Evolutionary conservation across 371 early-diverging fungal genomes (phyloP), one percentile per base, ranked within the genome.

Genomic region (Saksenaea oblongispora): DNA sequence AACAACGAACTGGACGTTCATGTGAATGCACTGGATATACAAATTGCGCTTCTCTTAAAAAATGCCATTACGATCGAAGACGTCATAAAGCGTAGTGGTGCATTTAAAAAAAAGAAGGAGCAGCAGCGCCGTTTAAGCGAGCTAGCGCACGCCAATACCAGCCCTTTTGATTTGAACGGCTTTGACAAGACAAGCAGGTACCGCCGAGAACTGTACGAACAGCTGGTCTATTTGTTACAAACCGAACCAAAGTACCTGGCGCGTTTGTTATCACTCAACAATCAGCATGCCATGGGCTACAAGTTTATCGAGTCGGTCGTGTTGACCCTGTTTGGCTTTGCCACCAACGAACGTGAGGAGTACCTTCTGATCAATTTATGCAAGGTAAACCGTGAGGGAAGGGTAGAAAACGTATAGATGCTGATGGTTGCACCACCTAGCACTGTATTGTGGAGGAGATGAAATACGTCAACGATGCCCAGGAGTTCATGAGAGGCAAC

Each of bases 51-150:
- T n/a, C 88, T 99, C 27, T 90, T 99, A 35, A 91, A 95, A 67
- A 99, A 99, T 76, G 93, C 94, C 54, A 94, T 98, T 59, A 88
- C 95, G 10, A 79, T 99, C 44, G 96, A 97, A 34, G 97, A 97
- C 66, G 94, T 97, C 3, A 73, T 92, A 60, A 90, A 87, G 56
- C 79, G 76, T 4, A 86, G 83, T 8, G 77, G 87, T 0, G 78
- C 84, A 0, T 72, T 85, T 47, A 84, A 83, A 18, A 85, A 81
- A 73, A 82, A 83, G 55, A 74, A 78, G 17, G 77, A 79, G 42
- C 75, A 77, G 37, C 64, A 72, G 18, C 83, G 76, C 31, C 51
- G 51, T 8, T 79, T 83, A 67, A 78, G 78, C 51, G 76, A 82
- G 27, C 42, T 75, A 5, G 62, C 74, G 9, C 22, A 47, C 9